Base-by-base conservation (phyloP, 257 asterid genomes). In the Apocynum venetum region DNA sequence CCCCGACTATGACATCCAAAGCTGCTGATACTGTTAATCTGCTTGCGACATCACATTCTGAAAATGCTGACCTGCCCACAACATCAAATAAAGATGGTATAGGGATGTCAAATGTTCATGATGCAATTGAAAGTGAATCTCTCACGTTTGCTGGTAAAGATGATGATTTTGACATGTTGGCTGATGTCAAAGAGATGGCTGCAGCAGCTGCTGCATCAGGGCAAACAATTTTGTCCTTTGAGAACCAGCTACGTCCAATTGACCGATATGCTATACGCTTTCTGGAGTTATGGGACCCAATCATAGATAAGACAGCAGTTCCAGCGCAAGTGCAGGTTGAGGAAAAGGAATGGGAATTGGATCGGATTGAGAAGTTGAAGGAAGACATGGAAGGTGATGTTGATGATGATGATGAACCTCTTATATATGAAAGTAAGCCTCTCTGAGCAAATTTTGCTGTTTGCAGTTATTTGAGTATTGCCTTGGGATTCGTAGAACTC, bases 301-400 rank as follows among this genome's bases (percentile, higher is more conserved):
- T 96, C 60, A 86, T 93, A 67, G 92, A 93, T 84, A 96, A 90
- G 86, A 75, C 92, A 75, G 88, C 96, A 52, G 77, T 84, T 49
- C 91, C 88, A 76, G 79, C 90, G 61, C 86, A 89, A 71, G 79
- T 80, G 74, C 91, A 82, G 81, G 83, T 89, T 80, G 97, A 90
- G 84, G 97, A 93, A 86, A 84, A 86, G 74, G 99, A 96, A 75
- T 96, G 99, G 99, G 99, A 96, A 82, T 82, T 96, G 86, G 98
- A 96, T 78, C 96, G 90, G 84, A 89, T 96, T 48, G 99, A 96
- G 87, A 89, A 89, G 88, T 89, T 96, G 82, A 96, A 96, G 89
- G 98, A 96, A 85, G 98, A 93, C 78, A 91, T 96, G 99, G 99
- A 96, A 85, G 99, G 98, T 71, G 98, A 96, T 78, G 87, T 91